phyloP scores from a whole-genome alignment of 2,329 filamentous ascomycete species.

The Trichoderma afroharzianum region DNA sequence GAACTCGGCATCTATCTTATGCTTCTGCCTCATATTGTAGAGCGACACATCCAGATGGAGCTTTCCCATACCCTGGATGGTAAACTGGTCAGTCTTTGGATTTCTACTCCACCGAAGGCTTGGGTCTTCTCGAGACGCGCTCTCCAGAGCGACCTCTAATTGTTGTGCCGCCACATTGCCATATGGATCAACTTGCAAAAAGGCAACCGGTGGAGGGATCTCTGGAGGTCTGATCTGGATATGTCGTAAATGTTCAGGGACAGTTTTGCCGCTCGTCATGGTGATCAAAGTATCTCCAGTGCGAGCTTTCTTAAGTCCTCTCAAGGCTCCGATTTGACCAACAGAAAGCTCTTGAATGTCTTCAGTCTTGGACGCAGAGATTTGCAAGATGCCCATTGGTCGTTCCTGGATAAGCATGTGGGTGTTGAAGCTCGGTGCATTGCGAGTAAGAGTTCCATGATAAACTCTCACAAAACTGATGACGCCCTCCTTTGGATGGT shows the following conservation, averaged over 20 bases:
- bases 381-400: slow-evolving; percentile 77
- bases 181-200: slow-evolving; percentile 84
- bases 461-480: slow-evolving; percentile 92
- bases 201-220: slow-evolving; percentile 92
- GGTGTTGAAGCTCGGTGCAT: slow-evolving; percentile 80
- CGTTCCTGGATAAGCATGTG: slow-evolving; percentile 75
- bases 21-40: slow-evolving; percentile 81
- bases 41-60: slow-evolving; percentile 91
- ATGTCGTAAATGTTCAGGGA: slow-evolving; percentile 65
- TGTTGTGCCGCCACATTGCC: slow-evolving; percentile 75
- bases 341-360: slow-evolving; percentile 76
- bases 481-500: slow-evolving; percentile 79
- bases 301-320: slow-evolving; percentile 83
- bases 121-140: slow-evolving; percentile 86
- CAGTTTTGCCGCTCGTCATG: slow-evolving; percentile 58
- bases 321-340: slow-evolving; percentile 91
- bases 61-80: slow-evolving; percentile 93
- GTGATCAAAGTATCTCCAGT: slow-evolving; percentile 90
- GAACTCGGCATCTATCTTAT: slow-evolving; percentile 83
- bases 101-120: slow-evolving; percentile 82
- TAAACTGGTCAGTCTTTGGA: slow-evolving; percentile 87
- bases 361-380: slow-evolving; percentile 83
- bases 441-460: slow-evolving; percentile 72
- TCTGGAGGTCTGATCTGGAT: slow-evolving; percentile 84
- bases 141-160: slow-evolving; percentile 69